These are phyloP conservation scores for Umbelopsis isabellina DNA, from an alignment of 192 early-diverging fungal species.

Conservation along the genomic window DNA sequence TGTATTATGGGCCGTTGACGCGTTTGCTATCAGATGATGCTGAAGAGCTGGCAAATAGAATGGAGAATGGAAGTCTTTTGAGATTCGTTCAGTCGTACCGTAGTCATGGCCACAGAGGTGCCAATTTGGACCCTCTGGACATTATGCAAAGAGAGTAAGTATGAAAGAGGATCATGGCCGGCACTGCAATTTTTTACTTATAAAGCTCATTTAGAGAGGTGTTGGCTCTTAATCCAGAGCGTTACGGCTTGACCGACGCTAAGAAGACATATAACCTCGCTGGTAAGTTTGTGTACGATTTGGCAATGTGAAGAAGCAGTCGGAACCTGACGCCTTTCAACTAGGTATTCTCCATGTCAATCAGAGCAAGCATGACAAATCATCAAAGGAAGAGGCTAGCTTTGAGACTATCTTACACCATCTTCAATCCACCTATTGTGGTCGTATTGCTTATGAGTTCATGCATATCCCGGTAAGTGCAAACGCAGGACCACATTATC, in stretches of 20 bases:
- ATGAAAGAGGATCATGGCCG: background rate
- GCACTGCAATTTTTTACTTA: background rate
- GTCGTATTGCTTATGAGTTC: slow-evolving; percentile 94
- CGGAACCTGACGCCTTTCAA: background rate
- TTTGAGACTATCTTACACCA: slow-evolving; percentile 72
- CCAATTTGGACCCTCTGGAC: slow-evolving; percentile 86
- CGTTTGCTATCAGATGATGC: slow-evolving; percentile 57
- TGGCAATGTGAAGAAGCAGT: background rate
- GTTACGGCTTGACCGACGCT: slow-evolving; percentile 76
- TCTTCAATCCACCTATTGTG: slow-evolving; percentile 74
- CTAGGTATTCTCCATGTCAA: slow-evolving; percentile 74
- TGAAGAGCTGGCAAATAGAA: slow-evolving; percentile 83
- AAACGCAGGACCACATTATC: background rate
- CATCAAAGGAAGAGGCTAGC: slow-evolving; percentile 56
- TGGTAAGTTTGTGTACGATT: slow-evolving; percentile 40
- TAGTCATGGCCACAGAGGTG: slow-evolving; percentile 79
- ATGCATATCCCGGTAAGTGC: slow-evolving; percentile 80
- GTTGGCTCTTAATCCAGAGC: slow-evolving; percentile 77
- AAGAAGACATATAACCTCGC: slow-evolving; percentile 62
- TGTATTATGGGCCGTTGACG: background rate
- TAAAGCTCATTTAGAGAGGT: slow-evolving; percentile 41
- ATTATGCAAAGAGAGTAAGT: slow-evolving; percentile 70
- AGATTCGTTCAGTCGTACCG: slow-evolving; percentile 83
- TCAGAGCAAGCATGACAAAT: slow-evolving; percentile 48
- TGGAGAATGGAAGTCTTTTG: slow-evolving; percentile 80